Base-by-base conservation (phyloP, 257 asterid species). In the Linaria vulgaris region DNA sequence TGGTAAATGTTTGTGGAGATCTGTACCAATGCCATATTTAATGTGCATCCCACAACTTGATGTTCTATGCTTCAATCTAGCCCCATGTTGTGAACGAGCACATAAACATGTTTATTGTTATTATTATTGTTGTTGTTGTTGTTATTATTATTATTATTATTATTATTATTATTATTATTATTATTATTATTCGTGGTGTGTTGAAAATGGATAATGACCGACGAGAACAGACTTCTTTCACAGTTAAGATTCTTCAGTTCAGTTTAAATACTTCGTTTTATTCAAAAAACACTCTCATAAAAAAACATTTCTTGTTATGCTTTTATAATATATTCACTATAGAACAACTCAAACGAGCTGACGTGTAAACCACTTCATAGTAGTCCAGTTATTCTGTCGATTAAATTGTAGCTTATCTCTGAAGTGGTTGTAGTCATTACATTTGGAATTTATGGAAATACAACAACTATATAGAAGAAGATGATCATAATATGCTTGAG, bases 61-160 rank as follows among this genome's bases (percentile, higher is more conserved):
- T 56, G 48, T 48, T 22, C 54, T 56, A 57, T 23, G 52, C 52
- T 47, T 39, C 15, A 62, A 47, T 19, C 43, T 24, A 56, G 56
- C 13, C 19, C 34, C 43, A 45, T 14, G 11, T 60, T 61, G 17
- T 34, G 45, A 14, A 17, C 37, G 11, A 44, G 14, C 43, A 57
- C 24, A 17, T 22, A 5, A 6, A 1, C 15, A 38, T 45, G 38
- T 23, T 24, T 31, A 41, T 52, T 41, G 12, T 21, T 25, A 24
- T 38, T 9, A 16, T 49, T 34, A 8, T 34, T 4, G 9, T 34
- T 34, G 41, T 7, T 34, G 41, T 7, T 34, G 41, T 3, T 30
- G 37, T 27, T 25, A 24, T 38, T 9, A 16, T 49, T 34, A 8
- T 34, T 4, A 34, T 34, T 34, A n/a, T n/a, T n/a, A n/a, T n/a